phyloP scores from a whole-genome alignment of 331 rosid genomes.

The Spiraea crenata region DNA sequence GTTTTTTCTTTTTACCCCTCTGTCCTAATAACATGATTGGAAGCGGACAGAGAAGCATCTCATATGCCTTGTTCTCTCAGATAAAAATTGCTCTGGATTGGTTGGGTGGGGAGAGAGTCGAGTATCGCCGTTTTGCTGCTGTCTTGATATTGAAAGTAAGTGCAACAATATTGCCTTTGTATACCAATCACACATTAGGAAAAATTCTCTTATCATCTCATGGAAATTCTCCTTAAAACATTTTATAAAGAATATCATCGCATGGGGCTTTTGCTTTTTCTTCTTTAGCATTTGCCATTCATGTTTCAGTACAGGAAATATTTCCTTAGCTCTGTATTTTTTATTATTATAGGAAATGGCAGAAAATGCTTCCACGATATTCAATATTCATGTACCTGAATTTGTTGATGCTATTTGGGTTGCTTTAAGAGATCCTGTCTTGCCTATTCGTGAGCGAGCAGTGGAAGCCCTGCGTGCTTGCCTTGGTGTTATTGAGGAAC shows the following conservation, averaged over 20 bases:
- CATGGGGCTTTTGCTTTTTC: not conserved
- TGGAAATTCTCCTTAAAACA: not conserved
- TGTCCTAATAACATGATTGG: not conserved
- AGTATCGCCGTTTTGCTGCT: constrained; percentile 93
- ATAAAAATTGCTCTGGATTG: constrained; percentile 84
- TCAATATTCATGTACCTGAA: constrained; percentile 95
- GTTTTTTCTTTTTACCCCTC: not conserved
- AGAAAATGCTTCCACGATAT: constrained; percentile 93
- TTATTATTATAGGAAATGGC: constrained; percentile 85
- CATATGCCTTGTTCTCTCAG: constrained; percentile 34
- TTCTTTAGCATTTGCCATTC: not conserved
- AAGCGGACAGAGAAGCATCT: constrained; percentile 24
- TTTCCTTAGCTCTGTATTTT: not conserved
- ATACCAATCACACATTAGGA: not conserved
- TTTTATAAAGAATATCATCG: not conserved
- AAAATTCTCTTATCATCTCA: not conserved
- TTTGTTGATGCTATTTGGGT: constrained; percentile 99
- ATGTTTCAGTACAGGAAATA: not conserved
- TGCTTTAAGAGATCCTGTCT: constrained; percentile 86
- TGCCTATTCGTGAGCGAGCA: constrained; percentile 93
- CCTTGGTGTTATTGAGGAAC: constrained; percentile 88
- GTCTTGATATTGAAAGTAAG: constrained; percentile 92
- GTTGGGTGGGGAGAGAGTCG: constrained; percentile 84
- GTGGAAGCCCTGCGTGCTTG: constrained; percentile 99
- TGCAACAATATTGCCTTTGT: constrained; percentile 16